Base-by-base conservation (phyloP, 2,329 filamentous ascomycete species). In the Emmonsiellopsis sp. region DNA sequence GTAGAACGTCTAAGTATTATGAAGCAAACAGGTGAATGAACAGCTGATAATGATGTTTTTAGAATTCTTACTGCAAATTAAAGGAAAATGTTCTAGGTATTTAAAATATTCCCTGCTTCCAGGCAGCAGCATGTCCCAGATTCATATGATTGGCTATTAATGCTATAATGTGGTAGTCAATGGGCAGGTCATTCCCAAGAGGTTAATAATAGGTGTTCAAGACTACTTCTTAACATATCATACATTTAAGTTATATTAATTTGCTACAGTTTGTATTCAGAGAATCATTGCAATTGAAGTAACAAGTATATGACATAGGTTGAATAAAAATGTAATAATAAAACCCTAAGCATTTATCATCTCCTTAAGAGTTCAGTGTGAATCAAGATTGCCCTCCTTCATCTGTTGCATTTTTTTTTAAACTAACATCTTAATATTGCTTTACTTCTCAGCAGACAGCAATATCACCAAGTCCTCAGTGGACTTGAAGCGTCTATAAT, bases 401-500 rank as follows among this genome's bases (percentile, higher is more conserved):
- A 56, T 54, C 55, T 66, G 58, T 34, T 55, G 51, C 59, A 66
- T 56, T 54, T 67, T 67, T 8, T 46, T 58, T 42, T 61, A 40
- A 45, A 65, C 53, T 41, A 65, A 59, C 8, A 16, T 34, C 15
- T 62, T 59, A 16, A 66, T 58, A 10, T 57, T 58, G 11, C 42
- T 31, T 40, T 54, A 53, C 49, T 67, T 62, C 47, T 65, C 63
- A 15, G 44, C 51, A 47, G 56, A 62, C 31, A 67, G 47, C 9
- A 63, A 51, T 37, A 37, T 9, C 31, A 61, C 5, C 38, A 61
- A 57, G 52, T 64, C 61, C 41, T 65, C 57, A 37, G 62, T 55
- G 7, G 59, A 59, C 15, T 58, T 60, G 42, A 63, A n/a, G n/a
- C 52, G 51, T 30, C 63, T 63, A 53, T 60, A 62, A 50, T 62